Conservation (phyloP, 257 asterid genomes). For the Dorcoceras hygrometricum region DNA sequence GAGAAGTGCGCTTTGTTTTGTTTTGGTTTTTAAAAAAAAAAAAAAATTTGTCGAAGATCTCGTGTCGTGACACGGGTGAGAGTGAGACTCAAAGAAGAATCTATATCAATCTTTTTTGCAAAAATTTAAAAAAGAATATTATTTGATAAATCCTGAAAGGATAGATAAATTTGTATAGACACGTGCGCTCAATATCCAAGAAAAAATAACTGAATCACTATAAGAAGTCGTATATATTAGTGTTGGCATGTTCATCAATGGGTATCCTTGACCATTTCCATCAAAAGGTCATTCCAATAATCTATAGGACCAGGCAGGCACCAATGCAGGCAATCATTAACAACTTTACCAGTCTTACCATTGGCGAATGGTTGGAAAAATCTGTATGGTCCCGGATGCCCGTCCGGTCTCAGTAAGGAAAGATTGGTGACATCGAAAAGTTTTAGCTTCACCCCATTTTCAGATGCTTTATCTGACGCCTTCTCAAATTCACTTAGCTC, state of each 20-base stretch:
- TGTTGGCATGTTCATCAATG: background rate
- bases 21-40: no score
- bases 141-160: no score
- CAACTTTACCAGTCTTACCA: slow-evolving; percentile 32
- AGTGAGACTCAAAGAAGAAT: no score
- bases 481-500: slow-evolving; percentile 53
- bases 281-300: slow-evolving; percentile 76
- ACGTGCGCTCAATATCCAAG: no score
- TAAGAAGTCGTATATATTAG: background rate
- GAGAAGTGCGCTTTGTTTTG: no score
- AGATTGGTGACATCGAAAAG: slow-evolving; percentile 55
- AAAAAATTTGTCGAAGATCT: no score
- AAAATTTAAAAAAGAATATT: no score
- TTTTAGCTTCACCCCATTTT: slow-evolving; percentile 47
- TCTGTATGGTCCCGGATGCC: slow-evolving; percentile 81
- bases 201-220: background rate
- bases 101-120: no score
- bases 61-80: no score
- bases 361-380: slow-evolving; percentile 52
- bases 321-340: slow-evolving; percentile 85
- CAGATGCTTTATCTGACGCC: slow-evolving; percentile 38
- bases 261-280: slow-evolving; percentile 45
- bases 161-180: no score
- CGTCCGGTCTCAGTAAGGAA: slow-evolving; percentile 75
- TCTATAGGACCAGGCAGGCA: slow-evolving; percentile 93